phyloP scores from a whole-genome alignment of 257 asterid genomes.

The Vinca minor region DNA sequence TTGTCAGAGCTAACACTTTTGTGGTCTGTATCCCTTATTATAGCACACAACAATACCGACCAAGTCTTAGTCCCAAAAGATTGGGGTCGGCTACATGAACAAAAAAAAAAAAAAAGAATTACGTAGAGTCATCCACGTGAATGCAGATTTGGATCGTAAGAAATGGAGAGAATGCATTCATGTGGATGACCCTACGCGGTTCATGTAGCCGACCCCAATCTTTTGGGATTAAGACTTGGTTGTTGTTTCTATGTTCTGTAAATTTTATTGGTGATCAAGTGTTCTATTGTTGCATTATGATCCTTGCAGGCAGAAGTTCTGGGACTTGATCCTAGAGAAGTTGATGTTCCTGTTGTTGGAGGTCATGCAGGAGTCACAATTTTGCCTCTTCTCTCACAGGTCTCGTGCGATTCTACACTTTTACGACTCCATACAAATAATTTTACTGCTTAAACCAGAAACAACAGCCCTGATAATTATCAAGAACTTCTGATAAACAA shows the following conservation, averaged over 20 bases:
- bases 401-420: slow-evolving; percentile 6
- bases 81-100: too few species aligned
- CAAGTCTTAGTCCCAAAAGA: too few species aligned
- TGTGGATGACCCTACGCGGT: too few species aligned
- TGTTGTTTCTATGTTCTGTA: too few species aligned
- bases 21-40: slow-evolving; percentile 40
- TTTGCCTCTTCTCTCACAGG: slow-evolving; percentile 92
- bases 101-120: too few species aligned
- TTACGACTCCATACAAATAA: background rate
- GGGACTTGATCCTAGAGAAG: slow-evolving; percentile 90
- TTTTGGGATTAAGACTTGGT: background rate
- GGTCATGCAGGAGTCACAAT: slow-evolving; percentile 95
- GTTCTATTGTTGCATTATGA: background rate
- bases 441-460: background rate
- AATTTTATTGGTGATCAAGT: background rate
- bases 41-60: too few species aligned
- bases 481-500: slow-evolving; percentile 1
- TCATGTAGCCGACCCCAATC: too few species aligned
- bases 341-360: slow-evolving; percentile 81
- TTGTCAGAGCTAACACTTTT: slow-evolving; percentile 82
- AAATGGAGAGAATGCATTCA: too few species aligned
- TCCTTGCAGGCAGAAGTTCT: slow-evolving; percentile 69
- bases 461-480: background rate
- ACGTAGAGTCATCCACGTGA: too few species aligned
- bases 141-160: too few species aligned